A percentile compares a stretch with the other conserved stretches of the same genome.
These are phyloP conservation scores for Lophium mytilinum DNA, from an alignment of 495 filamentous ascomycete species.

Conservation along the genomic window DNA sequence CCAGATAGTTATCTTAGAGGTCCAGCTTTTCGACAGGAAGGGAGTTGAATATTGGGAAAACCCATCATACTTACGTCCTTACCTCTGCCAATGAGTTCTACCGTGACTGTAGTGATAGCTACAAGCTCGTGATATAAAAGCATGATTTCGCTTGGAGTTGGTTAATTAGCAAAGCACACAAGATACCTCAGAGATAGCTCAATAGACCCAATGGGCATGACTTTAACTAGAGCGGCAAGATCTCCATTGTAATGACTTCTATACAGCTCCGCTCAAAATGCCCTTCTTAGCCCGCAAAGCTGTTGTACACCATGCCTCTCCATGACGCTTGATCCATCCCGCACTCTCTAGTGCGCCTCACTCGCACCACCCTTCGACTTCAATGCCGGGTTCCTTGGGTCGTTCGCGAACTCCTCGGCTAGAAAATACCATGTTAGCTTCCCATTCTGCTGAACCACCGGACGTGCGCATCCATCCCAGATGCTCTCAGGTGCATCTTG, in stretches of 20 bases:
- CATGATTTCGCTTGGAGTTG: too few species aligned
- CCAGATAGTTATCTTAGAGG: too few species aligned
- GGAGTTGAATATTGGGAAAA: too few species aligned
- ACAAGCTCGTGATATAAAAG: too few species aligned
- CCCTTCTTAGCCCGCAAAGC: neutral
- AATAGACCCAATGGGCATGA: neutral
- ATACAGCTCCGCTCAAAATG: constrained; percentile 14
- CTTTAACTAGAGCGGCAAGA: neutral
- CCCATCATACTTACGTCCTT: too few species aligned
- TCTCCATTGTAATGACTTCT: constrained; percentile 11
- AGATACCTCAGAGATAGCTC: too few species aligned
- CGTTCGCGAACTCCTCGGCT: constrained; percentile 93
- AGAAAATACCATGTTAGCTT: constrained; percentile 11
- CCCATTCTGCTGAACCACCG: neutral
- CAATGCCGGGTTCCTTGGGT: constrained; percentile 77
- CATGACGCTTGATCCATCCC: neutral
- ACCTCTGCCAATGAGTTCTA: too few species aligned
- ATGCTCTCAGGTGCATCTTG: neutral
- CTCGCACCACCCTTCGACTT: constrained; percentile 33
- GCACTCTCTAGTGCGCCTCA: constrained; percentile 3
- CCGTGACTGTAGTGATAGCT: too few species aligned
- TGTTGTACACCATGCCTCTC: constrained; percentile 23
- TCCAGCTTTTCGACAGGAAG: too few species aligned
- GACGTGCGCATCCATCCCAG: neutral
- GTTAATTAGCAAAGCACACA: too few species aligned